Percentiles rank a stretch among this genome's conserved stretches.
Conservation (phyloP, 257 asterid genomes). For the Voacanga thouarsii region DNA sequence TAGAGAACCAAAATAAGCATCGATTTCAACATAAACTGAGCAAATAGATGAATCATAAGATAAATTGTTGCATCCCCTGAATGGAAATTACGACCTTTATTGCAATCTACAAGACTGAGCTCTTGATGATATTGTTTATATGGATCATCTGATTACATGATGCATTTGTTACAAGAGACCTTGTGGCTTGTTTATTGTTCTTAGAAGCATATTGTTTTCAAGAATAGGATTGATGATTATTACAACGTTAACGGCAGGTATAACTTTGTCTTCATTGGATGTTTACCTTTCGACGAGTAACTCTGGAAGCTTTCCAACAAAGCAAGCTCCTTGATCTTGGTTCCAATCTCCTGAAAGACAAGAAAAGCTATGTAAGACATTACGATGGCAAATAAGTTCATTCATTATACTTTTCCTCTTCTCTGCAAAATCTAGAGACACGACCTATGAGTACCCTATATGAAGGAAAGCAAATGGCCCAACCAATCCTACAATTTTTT, state of each 20-base stretch:
- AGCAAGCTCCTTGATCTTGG: slow-evolving; percentile 78
- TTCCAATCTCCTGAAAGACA: slow-evolving; percentile 70
- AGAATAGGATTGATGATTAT: not conserved
- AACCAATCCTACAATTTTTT: not conserved
- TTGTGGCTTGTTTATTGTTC: not conserved
- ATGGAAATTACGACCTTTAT: not conserved
- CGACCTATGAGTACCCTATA: not conserved
- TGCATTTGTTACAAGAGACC: not conserved
- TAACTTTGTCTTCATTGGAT: not conserved
- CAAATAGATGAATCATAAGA: not conserved
- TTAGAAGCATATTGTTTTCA: not conserved
- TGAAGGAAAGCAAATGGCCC: not conserved
- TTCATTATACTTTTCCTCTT: not conserved
- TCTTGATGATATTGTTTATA: not conserved
- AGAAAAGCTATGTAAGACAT: slow-evolving; percentile 3
- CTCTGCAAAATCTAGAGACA: not conserved
- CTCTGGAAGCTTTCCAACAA: slow-evolving; percentile 75
- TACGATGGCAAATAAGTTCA: slow-evolving; percentile 2
- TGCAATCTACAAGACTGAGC: not conserved
- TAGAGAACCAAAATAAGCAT: not conserved
- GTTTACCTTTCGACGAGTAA: slow-evolving; percentile 63
- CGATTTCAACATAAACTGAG: not conserved
- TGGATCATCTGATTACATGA: not conserved
- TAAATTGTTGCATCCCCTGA: not conserved
- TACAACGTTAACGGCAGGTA: not conserved